Conservation (phyloP, 192 early-diverging fungal species). For the Coemansia sp. region DNA sequence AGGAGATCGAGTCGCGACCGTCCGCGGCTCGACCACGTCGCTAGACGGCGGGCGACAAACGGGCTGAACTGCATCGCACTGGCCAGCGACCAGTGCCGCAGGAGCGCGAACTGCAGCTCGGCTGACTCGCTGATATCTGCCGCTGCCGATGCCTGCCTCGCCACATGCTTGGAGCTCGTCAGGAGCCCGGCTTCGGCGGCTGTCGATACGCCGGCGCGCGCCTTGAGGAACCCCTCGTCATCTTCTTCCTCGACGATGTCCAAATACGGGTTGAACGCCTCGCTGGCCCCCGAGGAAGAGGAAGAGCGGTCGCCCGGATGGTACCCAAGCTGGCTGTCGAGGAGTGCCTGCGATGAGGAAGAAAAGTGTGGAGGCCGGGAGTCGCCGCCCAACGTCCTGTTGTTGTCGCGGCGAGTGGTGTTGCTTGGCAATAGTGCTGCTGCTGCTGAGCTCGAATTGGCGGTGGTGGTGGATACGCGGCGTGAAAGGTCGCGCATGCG, state of each 20-base stretch:
- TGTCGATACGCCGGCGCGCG: conserved; percentile 12
- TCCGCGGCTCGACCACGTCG: conserved; percentile 87
- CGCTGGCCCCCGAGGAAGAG: too few species aligned
- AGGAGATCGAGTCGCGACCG: conserved; percentile 77
- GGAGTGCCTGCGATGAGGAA: conserved; percentile 21
- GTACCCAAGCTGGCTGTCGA: conserved; percentile 30
- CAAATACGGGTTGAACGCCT: conserved; percentile 27
- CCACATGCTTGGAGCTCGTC: conserved; percentile 24
- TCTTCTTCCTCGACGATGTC: conserved; percentile 27
- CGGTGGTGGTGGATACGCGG: conserved; percentile 51
- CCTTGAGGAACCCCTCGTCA: conserved; percentile 34
- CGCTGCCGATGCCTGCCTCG: conserved; percentile 15
- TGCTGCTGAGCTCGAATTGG: too few species aligned
- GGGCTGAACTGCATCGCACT: conserved; percentile 87
- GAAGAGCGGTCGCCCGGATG: too few species aligned
- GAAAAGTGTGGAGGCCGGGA: neutral
- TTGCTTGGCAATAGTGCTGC: too few species aligned
- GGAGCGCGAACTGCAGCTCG: conserved; percentile 87
- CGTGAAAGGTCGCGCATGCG: conserved; percentile 73
- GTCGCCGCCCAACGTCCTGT: neutral
- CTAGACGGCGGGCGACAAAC: conserved; percentile 85
- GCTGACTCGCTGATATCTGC: conserved; percentile 47
- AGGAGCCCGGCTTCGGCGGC: conserved; percentile 35
- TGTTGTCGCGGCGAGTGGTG: neutral
- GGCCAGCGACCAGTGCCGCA: conserved; percentile 91